These are phyloP conservation scores for Gaertneriomyces sp. DNA, from an alignment of 192 early-diverging fungal species.

Conservation along the genomic window DNA sequence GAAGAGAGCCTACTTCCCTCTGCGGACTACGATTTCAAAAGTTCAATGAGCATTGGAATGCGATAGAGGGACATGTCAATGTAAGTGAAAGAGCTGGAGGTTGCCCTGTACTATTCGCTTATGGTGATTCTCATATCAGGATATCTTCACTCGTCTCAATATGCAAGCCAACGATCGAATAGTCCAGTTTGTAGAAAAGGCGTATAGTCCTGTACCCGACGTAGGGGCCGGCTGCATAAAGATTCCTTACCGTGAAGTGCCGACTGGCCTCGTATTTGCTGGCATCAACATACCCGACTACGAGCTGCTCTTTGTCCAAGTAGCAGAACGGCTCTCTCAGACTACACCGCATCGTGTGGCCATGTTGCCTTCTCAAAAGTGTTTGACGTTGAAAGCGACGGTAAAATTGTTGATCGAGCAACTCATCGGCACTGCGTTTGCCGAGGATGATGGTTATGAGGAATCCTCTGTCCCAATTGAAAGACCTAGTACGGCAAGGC, in stretches of 20 bases:
- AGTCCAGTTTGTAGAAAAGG: constrained; percentile 55
- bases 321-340: constrained; percentile 43
- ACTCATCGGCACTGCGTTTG: constrained; percentile 43
- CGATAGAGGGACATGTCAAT: constrained; percentile 15
- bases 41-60: constrained; percentile 5
- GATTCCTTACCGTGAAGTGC: constrained; percentile 59
- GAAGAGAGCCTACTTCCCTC: constrained; percentile 51
- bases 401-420: constrained; percentile 69
- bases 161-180: constrained; percentile 52
- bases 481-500: constrained; percentile 6
- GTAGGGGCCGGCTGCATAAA: background rate
- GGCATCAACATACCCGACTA: constrained; percentile 79
- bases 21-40: constrained; percentile 25
- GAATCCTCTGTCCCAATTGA: constrained; percentile 5
- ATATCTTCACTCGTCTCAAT: constrained; percentile 57
- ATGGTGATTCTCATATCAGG: constrained; percentile 24
- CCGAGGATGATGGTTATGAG: constrained; percentile 19
- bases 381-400: constrained; percentile 56
- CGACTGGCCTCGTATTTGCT: constrained; percentile 70
- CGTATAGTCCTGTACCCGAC: constrained; percentile 39
- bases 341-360: constrained; percentile 50
- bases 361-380: constrained; percentile 67
- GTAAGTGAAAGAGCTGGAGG: background rate
- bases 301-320: constrained; percentile 62
- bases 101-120: background rate